Evolutionary conservation across 2,329 filamentous ascomycete species (phyloP).

Genomic region (Rhinocladiella mackenziei): DNA sequence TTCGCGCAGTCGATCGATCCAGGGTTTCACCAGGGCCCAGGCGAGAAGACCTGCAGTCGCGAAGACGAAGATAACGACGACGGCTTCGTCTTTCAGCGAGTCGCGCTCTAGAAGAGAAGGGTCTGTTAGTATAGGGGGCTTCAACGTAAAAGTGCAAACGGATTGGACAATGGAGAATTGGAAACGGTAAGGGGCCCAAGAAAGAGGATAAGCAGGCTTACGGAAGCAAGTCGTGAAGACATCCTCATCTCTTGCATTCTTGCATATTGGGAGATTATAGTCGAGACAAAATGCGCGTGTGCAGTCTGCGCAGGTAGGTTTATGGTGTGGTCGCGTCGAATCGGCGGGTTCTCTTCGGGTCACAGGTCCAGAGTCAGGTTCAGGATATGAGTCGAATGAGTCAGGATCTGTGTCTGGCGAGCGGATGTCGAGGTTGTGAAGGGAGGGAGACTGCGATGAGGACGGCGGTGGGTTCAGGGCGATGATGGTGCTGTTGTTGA

Average conservation of each 20-base stretch:
- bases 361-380: not conserved
- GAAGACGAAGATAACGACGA: slow-evolving; percentile 64
- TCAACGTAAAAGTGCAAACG: not conserved
- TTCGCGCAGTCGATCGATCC: slow-evolving; percentile 22
- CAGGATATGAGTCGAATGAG: not conserved
- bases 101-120: slow-evolving; percentile 51
- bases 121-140: not conserved
- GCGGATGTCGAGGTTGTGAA: slow-evolving; percentile 13
- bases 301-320: slow-evolving; percentile 60
- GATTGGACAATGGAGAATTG: not conserved
- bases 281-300: slow-evolving; percentile 63
- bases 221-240: slow-evolving; percentile 65
- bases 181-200: not conserved
- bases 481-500: slow-evolving; percentile 64
- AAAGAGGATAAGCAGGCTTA: slow-evolving; percentile 33
- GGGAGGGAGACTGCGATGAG: slow-evolving; percentile 9
- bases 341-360: slow-evolving; percentile 16
- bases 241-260: slow-evolving; percentile 59
- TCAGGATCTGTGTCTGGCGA: slow-evolving; percentile 13
- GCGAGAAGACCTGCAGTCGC: slow-evolving; percentile 57
- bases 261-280: slow-evolving; percentile 59
- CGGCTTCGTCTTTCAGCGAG: slow-evolving; percentile 62
- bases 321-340: slow-evolving; percentile 35
- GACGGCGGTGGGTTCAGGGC: slow-evolving; percentile 50
- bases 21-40: slow-evolving; percentile 57